Evolutionary conservation across 176 grass and related monocot species (phyloP), one percentile per base, ranked within the genome.

Genomic region (Aegilops umbellulata): DNA sequence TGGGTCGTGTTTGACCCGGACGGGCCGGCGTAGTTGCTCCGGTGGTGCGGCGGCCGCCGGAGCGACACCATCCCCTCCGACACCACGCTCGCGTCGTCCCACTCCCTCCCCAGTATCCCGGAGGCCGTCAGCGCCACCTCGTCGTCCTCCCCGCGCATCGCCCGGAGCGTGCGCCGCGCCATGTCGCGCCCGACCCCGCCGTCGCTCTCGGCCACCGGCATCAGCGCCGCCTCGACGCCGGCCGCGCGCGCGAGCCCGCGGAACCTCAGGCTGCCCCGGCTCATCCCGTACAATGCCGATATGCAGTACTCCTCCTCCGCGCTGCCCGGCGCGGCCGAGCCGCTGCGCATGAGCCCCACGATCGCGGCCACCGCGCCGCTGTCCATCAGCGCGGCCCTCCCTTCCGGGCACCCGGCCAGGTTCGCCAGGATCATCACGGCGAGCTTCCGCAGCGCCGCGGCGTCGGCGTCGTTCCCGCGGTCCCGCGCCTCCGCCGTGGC

Each of bases 381-480:
- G 88, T 98, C 96, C 93, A 95, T 94, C 39, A 98, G 84, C 0
- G 91, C 91, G 0, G 84, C 89, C 25, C 96, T 83, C 3, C 96
- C 96, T 29, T 95, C 91, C 26, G 72, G 74, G 78, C 86, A 94
- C 0, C 90, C 86, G 0, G 93, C 93, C 0, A 98, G 84, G 79
- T 94, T 95, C 2, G 91, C 90, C 6, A 98, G 73, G 36, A 98
- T 39, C 93, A 95, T 98, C 76, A 95, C 47, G 4, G 91, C 86
- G 27, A 94, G 79, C 83, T 82, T 92, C 75, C 88, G 75, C n/a
- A 92, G 82, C 10, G 57, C 64, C 10, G 89, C 83, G 14, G 76
- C 86, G 60, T 91, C 92, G 8, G 82, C 86, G 60, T 91, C 91
- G 32, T 15, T 61, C 9, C 8, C 67, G 7, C 55, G 70, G 31